A percentile compares a stretch with the other conserved stretches of the same genome.
phyloP scores from a whole-genome alignment of 176 grass and related monocot species.

The Zizania latifolia region DNA sequence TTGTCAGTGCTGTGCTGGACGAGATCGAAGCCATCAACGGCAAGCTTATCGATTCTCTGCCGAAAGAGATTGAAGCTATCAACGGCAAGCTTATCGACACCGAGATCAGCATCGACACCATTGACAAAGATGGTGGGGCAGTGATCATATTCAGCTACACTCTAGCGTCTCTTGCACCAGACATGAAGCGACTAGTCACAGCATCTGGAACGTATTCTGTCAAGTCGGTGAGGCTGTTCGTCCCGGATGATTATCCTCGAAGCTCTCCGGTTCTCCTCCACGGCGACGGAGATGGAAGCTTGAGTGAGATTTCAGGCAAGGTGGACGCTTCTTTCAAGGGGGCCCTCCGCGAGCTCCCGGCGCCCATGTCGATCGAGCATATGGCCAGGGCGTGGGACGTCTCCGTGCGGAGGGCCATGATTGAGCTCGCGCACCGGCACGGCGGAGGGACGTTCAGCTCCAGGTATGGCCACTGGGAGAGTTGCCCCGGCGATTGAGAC shows the following conservation, averaged over 20 bases:
- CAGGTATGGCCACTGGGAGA: background rate
- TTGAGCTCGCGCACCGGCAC: background rate
- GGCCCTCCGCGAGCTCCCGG: background rate
- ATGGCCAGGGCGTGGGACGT: constrained; percentile 3
- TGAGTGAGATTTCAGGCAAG: background rate
- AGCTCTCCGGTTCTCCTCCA: constrained; percentile 16
- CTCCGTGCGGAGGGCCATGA: background rate
- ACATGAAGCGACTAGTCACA: background rate
- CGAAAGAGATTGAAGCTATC: constrained; percentile 14
- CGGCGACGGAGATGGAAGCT: background rate
- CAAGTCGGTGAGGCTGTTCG: background rate
- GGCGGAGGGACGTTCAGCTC: constrained; percentile 22
- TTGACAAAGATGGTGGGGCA: too few species aligned
- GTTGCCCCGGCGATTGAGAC: background rate
- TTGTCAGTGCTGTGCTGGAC: background rate
- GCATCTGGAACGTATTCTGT: background rate
- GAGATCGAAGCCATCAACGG: constrained; percentile 21
- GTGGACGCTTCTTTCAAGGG: background rate
- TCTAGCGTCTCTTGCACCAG: background rate
- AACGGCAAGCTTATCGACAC: constrained; percentile 24
- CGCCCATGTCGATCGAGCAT: constrained; percentile 6
- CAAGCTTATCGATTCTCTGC: too few species aligned
- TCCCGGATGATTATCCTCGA: constrained; percentile 21
- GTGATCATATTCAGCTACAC: constrained; percentile 12
- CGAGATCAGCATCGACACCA: background rate